These are phyloP conservation scores for Phytophthora rubi DNA, from an alignment of 352 stramenopile genomes.

Conservation along the genomic window DNA sequence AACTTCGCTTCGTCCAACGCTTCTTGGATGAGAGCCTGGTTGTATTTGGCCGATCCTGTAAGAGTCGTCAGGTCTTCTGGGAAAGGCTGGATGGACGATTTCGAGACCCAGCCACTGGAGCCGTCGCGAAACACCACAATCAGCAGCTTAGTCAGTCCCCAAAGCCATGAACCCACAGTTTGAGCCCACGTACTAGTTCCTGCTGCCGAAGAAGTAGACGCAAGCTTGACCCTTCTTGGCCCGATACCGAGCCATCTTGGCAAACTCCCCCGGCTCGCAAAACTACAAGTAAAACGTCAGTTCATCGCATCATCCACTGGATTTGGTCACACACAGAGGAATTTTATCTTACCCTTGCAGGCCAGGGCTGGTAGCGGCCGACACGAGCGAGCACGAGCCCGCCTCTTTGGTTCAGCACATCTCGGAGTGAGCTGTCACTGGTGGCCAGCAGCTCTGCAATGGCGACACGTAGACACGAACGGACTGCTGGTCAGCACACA, in stretches of 20 bases:
- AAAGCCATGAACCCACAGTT: not conserved
- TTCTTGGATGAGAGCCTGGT: constrained; percentile 67
- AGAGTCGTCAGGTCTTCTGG: constrained; percentile 63
- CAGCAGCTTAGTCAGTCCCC: constrained; percentile 1
- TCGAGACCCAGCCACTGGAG: constrained; percentile 78
- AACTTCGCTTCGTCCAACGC: constrained; percentile 78
- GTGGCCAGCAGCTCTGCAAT: constrained; percentile 63
- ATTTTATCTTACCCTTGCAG: constrained; percentile 57
- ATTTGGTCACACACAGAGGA: not conserved
- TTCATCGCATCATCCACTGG: constrained; percentile 3
- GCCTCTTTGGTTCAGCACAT: constrained; percentile 77
- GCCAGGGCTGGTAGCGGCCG: constrained; percentile 84
- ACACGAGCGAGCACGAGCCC: constrained; percentile 82
- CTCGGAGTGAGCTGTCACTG: constrained; percentile 59
- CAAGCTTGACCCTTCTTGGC: constrained; percentile 79
- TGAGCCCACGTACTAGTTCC: constrained; percentile 77
- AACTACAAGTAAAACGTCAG: constrained; percentile 53
- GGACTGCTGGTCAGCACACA: not conserved
- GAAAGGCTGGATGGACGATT: constrained; percentile 75
- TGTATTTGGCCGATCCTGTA: constrained; percentile 79
- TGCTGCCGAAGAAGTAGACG: constrained; percentile 88
- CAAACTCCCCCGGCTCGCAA: constrained; percentile 83
- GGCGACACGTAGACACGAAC: constrained; percentile 7
- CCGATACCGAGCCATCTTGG: constrained; percentile 80
- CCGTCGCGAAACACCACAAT: constrained; percentile 2